Evolutionary conservation across 2,329 filamentous ascomycete genomes (phyloP).

Genomic region (Ophidiomyces ophidiicola): DNA sequence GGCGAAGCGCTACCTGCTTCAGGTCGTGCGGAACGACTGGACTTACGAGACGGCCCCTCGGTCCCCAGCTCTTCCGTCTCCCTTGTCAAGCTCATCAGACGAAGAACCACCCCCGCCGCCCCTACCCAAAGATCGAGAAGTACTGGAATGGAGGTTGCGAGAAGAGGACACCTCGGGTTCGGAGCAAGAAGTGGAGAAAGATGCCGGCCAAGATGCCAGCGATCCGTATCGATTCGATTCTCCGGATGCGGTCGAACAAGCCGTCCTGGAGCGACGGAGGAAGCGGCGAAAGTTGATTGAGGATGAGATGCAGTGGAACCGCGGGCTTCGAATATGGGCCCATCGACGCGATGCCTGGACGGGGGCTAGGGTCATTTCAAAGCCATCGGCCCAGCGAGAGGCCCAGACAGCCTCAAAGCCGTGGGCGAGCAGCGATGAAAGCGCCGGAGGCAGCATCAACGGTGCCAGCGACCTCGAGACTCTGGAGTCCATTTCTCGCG

Average conservation of each 20-base stretch:
- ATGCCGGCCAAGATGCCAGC: not conserved
- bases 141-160: constrained; percentile 15
- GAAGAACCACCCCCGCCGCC: not conserved
- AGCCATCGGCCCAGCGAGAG: constrained; percentile 18
- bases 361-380: constrained; percentile 42
- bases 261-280: constrained; percentile 41
- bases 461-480: constrained; percentile 11
- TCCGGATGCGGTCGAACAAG: constrained; percentile 30
- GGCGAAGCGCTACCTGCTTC: constrained; percentile 31
- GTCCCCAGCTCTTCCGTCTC: constrained; percentile 7
- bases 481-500: not conserved
- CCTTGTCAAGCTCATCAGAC: constrained; percentile 1
- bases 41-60: constrained; percentile 20
- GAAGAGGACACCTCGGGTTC: constrained; percentile 16
- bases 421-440: constrained; percentile 19
- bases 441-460: constrained; percentile 9
- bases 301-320: constrained; percentile 64
- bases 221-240: constrained; percentile 31
- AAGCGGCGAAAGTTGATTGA: constrained; percentile 46
- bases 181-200: constrained; percentile 8
- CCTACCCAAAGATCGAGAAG: constrained; percentile 5
- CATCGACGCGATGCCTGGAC: constrained; percentile 75
- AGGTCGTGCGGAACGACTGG: constrained; percentile 35
- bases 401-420: constrained; percentile 32
- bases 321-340: constrained; percentile 67